These are phyloP conservation scores for Hemisphaericaspora xylanilytica DNA, from an alignment of 1,139 yeast species.

Conservation along the genomic window DNA sequence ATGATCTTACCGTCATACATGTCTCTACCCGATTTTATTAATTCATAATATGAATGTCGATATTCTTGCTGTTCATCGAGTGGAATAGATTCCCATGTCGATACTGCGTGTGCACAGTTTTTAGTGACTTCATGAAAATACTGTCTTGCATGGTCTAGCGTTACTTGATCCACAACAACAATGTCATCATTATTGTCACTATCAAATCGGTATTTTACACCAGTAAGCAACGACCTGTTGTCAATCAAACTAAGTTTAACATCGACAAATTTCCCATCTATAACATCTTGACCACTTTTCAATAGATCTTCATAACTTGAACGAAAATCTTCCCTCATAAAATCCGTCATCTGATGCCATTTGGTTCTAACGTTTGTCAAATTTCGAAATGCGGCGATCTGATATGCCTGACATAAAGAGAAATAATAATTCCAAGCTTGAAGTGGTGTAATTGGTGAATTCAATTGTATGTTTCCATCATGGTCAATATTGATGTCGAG, in stretches of 20 bases:
- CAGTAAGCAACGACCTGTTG: not conserved
- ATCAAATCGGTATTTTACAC: not conserved
- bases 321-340: not conserved
- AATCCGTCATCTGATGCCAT: not conserved
- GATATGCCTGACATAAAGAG: not conserved
- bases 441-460: not conserved
- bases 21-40: not conserved
- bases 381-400: not conserved
- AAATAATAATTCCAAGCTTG: constrained; percentile 1
- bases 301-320: not conserved
- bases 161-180: not conserved
- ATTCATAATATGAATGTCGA: not conserved
- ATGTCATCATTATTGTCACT: not conserved
- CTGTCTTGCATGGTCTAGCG: not conserved
- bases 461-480: not conserved
- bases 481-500: not conserved
- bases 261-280: constrained; percentile 1
- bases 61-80: not conserved
- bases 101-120: no score
- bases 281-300: not conserved
- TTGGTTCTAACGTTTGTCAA: not conserved
- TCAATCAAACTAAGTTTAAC: not conserved
- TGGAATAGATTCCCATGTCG: not conserved
- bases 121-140: not conserved
- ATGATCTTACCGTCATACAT: not conserved